Percentiles rank a stretch among this genome's conserved stretches.
Conservation (phyloP, 495 filamentous ascomycete species). For the Hyaloscypha hepaticicola region DNA sequence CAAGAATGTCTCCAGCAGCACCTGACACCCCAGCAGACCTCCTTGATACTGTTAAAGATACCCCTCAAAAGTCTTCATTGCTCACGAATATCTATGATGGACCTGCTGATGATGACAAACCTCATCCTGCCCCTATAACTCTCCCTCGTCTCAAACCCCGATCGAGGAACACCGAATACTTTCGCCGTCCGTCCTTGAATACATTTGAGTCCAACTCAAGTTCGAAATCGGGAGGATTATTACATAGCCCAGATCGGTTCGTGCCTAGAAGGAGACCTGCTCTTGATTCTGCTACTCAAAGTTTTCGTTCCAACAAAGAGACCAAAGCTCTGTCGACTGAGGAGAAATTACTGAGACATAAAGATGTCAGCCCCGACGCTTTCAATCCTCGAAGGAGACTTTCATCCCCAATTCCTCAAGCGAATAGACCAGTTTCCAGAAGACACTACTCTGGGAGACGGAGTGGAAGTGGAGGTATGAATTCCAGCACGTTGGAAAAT, state of each 20-base stretch:
- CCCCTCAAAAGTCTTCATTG: background rate
- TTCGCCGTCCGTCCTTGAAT: conserved; percentile 23
- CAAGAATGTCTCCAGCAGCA: background rate
- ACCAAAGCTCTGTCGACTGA: conserved; percentile 55
- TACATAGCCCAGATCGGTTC: conserved; percentile 61
- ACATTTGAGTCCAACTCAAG: conserved; percentile 28
- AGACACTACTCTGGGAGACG: conserved; percentile 28
- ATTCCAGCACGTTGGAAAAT: background rate
- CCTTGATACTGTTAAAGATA: background rate
- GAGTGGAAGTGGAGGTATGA: conserved; percentile 27
- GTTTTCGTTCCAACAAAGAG: conserved; percentile 63
- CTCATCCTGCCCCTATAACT: conserved; percentile 6
- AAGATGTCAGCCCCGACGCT: conserved; percentile 59
- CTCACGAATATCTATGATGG: conserved; percentile 15
- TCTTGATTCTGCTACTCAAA: conserved; percentile 21
- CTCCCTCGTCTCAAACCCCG: conserved; percentile 19
- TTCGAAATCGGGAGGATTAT: conserved; percentile 14
- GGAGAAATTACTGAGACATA: conserved; percentile 61
- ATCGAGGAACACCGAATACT: background rate
- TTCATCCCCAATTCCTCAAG: conserved; percentile 36
- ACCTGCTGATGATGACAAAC: conserved; percentile 15
- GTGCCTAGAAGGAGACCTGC: conserved; percentile 20
- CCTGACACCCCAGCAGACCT: conserved; percentile 2
- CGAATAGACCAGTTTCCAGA: conserved; percentile 10
- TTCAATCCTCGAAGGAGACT: conserved; percentile 54